These are phyloP conservation scores for Pistacia atlantica DNA, from an alignment of 345 rosid genomes.

Conservation along the genomic window DNA sequence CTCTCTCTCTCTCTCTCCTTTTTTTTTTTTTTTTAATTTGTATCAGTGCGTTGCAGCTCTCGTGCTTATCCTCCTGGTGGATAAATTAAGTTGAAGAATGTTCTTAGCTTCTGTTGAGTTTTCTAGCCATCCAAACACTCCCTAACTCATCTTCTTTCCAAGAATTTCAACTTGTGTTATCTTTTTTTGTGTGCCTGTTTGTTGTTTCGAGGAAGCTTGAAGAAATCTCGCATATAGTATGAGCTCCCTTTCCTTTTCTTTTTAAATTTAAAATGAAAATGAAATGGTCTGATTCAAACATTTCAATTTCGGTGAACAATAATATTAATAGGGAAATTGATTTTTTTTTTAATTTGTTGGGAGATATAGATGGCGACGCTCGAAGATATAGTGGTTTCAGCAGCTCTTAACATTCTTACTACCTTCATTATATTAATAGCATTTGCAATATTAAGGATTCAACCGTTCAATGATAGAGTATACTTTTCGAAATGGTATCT, in stretches of 20 bases:
- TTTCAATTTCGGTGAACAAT: background rate
- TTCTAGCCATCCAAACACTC: conserved; percentile 32
- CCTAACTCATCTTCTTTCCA: conserved; percentile 17
- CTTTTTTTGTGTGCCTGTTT: conserved; percentile 3
- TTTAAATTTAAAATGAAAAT: no score
- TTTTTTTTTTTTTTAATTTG: background rate
- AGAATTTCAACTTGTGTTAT: background rate
- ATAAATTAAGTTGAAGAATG: conserved; percentile 18
- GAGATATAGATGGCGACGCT: conserved; percentile 78
- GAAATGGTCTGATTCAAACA: no score
- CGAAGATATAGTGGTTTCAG: conserved; percentile 73
- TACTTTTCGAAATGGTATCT: conserved; percentile 98
- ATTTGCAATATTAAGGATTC: conserved; percentile 82
- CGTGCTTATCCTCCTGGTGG: conserved; percentile 21
- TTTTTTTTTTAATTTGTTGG: background rate
- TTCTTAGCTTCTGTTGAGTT: conserved; percentile 30
- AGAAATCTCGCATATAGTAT: background rate
- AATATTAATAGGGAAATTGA: no score
- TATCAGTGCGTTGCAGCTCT: background rate
- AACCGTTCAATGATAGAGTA: conserved; percentile 92
- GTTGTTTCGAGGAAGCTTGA: background rate
- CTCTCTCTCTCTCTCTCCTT: no score
- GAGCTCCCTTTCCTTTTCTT: no score
- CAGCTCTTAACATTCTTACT: no score
- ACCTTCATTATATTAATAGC: conserved; percentile 73